These are phyloP conservation scores for Monilinia polystroma DNA, from an alignment of 2,329 filamentous ascomycete genomes.

Conservation along the genomic window DNA sequence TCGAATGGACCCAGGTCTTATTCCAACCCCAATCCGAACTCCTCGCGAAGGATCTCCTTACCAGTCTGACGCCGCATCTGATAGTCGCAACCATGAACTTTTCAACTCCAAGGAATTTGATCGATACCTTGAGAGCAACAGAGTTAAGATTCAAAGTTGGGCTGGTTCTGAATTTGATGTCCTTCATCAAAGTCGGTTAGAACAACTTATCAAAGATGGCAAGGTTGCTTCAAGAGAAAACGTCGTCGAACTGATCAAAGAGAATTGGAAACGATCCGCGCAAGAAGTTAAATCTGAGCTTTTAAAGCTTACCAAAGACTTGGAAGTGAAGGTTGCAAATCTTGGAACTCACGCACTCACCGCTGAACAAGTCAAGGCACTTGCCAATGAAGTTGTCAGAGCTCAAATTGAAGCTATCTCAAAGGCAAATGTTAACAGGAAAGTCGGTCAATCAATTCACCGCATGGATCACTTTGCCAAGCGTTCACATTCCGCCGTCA, in stretches of 20 bases:
- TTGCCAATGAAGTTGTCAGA: conserved; percentile 28
- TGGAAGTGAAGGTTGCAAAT: conserved; percentile 28
- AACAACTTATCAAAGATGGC: conserved; percentile 28
- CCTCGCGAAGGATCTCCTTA: background rate
- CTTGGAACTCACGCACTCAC: conserved; percentile 25
- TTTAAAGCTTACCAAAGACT: conserved; percentile 24
- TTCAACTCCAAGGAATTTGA: conserved; percentile 20
- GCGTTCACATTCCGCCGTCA: conserved; percentile 46
- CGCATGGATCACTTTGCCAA: conserved; percentile 72
- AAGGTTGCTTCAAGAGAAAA: conserved; percentile 30
- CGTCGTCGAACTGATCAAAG: conserved; percentile 91
- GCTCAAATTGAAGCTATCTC: conserved; percentile 36
- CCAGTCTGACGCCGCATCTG: background rate
- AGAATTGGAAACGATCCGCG: conserved; percentile 59
- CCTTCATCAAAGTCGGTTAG: conserved; percentile 27
- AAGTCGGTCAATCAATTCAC: conserved; percentile 24
- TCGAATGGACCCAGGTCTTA: conserved; percentile 40
- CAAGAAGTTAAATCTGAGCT: conserved; percentile 29
- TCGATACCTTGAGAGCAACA: conserved; percentile 24
- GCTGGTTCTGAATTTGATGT: conserved; percentile 27
- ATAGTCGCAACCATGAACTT: background rate
- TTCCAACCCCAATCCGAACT: background rate
- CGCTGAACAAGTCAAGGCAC: conserved; percentile 28
- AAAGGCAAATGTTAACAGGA: conserved; percentile 31
- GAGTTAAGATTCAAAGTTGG: conserved; percentile 18